These are phyloP conservation scores for Orbilia oligospora DNA, from an alignment of 2,329 filamentous ascomycete species.

Conservation along the genomic window DNA sequence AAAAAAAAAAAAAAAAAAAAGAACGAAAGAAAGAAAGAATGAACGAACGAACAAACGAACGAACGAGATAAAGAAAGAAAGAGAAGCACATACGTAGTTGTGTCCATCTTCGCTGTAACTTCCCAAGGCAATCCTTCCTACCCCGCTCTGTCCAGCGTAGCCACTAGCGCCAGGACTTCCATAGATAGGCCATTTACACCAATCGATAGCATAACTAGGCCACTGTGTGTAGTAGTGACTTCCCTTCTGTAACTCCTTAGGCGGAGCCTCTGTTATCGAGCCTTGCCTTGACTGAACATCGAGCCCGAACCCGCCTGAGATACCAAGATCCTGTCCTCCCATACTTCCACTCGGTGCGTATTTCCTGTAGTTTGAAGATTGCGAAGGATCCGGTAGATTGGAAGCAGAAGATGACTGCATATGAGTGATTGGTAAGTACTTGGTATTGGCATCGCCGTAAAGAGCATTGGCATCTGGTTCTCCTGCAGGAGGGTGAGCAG, in stretches of 20 bases:
- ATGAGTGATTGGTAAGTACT: constrained; percentile 57
- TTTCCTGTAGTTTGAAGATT: constrained; percentile 50
- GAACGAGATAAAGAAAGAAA: no score
- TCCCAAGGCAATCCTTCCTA: constrained; percentile 92
- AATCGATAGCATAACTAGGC: constrained; percentile 96
- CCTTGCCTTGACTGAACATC: constrained; percentile 56
- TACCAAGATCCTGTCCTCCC: constrained; percentile 51
- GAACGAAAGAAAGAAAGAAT: no score
- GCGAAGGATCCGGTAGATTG: constrained; percentile 34
- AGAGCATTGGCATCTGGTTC: constrained; percentile 57
- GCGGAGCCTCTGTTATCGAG: constrained; percentile 44
- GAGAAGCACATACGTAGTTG: constrained; percentile 90
- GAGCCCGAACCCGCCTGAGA: constrained; percentile 43
- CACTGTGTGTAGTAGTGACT: constrained; percentile 73
- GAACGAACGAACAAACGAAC: no score
- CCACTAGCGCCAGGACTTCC: constrained; percentile 69
- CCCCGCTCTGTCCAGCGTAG: constrained; percentile 71
- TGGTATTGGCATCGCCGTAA: constrained; percentile 52
- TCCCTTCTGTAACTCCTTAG: constrained; percentile 49
- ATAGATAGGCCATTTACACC: constrained; percentile 97
- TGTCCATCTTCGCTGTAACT: constrained; percentile 98
- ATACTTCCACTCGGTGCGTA: constrained; percentile 54
- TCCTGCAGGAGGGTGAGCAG: constrained; percentile 48
- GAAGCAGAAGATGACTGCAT: constrained; percentile 49
- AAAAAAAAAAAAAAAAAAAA: no score